Evolutionary conservation across 176 grass and related monocot species (phyloP).

Genomic region (Bromus sterilis): DNA sequence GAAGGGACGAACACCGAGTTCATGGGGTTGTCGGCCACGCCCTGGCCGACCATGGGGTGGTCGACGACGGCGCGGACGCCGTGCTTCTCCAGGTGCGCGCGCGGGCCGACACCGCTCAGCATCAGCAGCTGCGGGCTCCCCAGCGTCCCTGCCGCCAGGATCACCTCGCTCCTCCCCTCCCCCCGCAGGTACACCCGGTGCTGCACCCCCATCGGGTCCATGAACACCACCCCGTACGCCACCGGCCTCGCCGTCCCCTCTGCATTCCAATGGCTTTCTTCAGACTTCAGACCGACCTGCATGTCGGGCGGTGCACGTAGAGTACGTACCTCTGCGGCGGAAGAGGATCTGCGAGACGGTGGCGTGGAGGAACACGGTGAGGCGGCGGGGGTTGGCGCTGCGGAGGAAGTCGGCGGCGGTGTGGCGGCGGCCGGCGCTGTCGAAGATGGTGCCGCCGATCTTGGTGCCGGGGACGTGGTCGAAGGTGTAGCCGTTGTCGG

Average conservation of each 20-base stretch:
- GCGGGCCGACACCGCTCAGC: constrained; percentile 75
- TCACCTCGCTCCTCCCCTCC: constrained; percentile 42
- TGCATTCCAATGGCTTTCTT: not conserved
- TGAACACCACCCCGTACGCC: constrained; percentile 61
- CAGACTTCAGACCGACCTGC: not conserved
- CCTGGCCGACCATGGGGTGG: constrained; percentile 57
- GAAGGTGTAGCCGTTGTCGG: constrained; percentile 34
- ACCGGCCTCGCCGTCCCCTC: constrained; percentile 21
- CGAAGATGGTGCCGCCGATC: constrained; percentile 64
- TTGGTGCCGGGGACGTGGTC: constrained; percentile 58
- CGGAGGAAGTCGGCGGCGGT: constrained; percentile 67
- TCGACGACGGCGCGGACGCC: constrained; percentile 48
- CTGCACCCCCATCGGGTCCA: constrained; percentile 32
- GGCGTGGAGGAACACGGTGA: constrained; percentile 60
- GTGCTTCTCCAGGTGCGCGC: constrained; percentile 35
- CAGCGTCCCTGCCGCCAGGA: constrained; percentile 66
- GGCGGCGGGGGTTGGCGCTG: constrained; percentile 12
- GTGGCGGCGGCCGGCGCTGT: constrained; percentile 40
- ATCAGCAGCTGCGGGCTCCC: constrained; percentile 89
- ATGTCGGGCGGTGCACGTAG: not conserved
- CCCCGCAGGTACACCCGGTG: constrained; percentile 52
- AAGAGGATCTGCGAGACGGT: constrained; percentile 41
- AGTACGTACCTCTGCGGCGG: not conserved
- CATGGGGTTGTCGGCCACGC: constrained; percentile 82
- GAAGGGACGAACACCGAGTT: constrained; percentile 65